Conservation (phyloP, 106 monocot genomes). For the Phalaenopsis aphrodite region DNA sequence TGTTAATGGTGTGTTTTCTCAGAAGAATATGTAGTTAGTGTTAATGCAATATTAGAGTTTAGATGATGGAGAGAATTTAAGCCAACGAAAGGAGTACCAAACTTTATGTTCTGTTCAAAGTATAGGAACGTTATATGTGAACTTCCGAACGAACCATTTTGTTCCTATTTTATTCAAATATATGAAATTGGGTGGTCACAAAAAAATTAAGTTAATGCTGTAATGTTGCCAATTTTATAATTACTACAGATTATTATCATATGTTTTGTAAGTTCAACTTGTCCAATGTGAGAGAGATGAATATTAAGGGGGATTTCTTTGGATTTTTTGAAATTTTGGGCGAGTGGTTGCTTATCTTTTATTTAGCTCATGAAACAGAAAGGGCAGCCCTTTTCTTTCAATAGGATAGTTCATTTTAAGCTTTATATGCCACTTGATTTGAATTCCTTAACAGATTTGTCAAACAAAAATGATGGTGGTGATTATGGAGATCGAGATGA, state of each 20-base stretch:
- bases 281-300: background rate
- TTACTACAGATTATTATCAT: background rate
- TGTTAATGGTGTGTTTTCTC: too few species aligned
- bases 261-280: background rate
- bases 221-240: background rate
- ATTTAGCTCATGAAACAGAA: too few species aligned
- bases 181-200: background rate
- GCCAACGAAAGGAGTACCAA: background rate
- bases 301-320: background rate
- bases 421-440: background rate
- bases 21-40: background rate
- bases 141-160: too few species aligned
- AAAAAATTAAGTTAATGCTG: background rate
- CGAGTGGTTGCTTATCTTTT: too few species aligned
- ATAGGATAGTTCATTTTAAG: background rate
- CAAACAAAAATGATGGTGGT: conserved; percentile 11
- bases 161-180: background rate
- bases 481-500: conserved; percentile 50
- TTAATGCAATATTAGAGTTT: background rate
- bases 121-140: background rate
- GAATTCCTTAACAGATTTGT: conserved; percentile 19
- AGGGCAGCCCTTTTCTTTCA: background rate
- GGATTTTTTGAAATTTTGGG: too few species aligned
- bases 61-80: background rate
- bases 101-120: background rate